phyloP scores from a whole-genome alignment of 371 early-diverging fungal species.

The Mucor circinelloides region DNA sequence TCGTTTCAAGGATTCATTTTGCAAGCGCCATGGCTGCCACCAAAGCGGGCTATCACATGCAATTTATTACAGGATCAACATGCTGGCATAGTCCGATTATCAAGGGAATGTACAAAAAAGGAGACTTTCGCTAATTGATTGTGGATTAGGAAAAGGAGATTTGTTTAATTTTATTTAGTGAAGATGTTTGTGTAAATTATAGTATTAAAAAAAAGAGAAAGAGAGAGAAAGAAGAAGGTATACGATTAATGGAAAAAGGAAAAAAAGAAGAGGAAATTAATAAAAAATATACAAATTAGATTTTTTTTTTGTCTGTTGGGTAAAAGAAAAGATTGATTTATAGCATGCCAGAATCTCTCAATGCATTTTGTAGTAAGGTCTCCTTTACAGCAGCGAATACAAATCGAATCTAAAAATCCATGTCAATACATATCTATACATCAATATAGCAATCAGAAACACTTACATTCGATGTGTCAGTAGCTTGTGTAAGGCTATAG shows the following conservation, averaged over 20 bases:
- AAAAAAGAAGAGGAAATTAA: not conserved
- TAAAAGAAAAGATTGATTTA: conserved; percentile 27
- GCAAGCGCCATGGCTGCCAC: not conserved
- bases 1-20: not conserved
- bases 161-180: not conserved
- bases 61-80: not conserved
- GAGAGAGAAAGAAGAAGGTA: not conserved
- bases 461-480: conserved; percentile 80
- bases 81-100: not conserved
- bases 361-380: conserved; percentile 74
- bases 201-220: not conserved
- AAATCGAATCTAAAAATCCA: conserved; percentile 50
- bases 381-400: conserved; percentile 83
- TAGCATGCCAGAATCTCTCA: conserved; percentile 71
- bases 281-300: not conserved
- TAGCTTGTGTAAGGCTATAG: conserved; percentile 76
- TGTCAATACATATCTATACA: not conserved
- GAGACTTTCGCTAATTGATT: not conserved
- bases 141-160: not conserved
- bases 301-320: not conserved
- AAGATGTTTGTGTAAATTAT: not conserved
- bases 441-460: not conserved
- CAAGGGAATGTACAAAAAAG: not conserved
- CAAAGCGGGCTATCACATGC: not conserved
- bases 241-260: not conserved